phyloP scores from a whole-genome alignment of 768 basidiomycete genomes.

The Rhodotorula paludigena region DNA sequence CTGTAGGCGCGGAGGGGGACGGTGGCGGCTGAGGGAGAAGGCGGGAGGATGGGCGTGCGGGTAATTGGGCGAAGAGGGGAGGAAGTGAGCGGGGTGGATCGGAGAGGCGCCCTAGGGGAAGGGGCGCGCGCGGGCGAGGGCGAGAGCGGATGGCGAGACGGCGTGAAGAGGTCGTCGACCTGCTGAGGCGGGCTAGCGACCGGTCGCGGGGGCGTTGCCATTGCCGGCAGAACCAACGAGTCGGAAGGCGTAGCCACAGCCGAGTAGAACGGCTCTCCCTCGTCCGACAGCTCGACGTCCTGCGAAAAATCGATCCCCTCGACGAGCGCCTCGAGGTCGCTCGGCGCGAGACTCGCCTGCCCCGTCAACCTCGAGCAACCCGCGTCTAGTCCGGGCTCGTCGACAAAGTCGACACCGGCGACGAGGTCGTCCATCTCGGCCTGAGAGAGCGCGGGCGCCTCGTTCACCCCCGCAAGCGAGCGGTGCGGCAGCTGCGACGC shows the following conservation, averaged over 20 bases:
- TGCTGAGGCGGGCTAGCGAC: not conserved
- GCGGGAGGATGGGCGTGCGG: not conserved
- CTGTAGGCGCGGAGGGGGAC: not conserved
- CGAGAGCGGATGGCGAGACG: not conserved
- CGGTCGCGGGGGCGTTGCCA: too few relatives aligned
- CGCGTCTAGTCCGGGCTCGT: not conserved
- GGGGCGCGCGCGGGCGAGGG: too few relatives aligned
- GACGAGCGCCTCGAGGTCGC: not conserved
- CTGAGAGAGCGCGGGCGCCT: not conserved
- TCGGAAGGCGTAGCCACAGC: not conserved
- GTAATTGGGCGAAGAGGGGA: too few relatives aligned
- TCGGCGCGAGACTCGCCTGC: not conserved
- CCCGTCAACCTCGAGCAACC: not conserved
- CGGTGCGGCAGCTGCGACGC: not conserved
- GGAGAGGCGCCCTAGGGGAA: not conserved
- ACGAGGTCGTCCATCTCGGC: slow-evolving; percentile 18
- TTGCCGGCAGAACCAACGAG: not conserved
- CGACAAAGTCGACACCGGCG: slow-evolving; percentile 20
- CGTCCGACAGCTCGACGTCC: not conserved
- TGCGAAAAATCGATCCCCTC: slow-evolving; percentile 3
- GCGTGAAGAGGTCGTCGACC: not conserved
- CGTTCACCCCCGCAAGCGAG: not conserved
- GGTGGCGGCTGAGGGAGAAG: too few relatives aligned
- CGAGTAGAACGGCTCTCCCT: not conserved
- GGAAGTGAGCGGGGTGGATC: not conserved